A percentile compares a stretch with the other conserved stretches of the same genome.
Conservation (phyloP, 1,284 basidiomycete species). For the Papiliotrema laurentii region DNA sequence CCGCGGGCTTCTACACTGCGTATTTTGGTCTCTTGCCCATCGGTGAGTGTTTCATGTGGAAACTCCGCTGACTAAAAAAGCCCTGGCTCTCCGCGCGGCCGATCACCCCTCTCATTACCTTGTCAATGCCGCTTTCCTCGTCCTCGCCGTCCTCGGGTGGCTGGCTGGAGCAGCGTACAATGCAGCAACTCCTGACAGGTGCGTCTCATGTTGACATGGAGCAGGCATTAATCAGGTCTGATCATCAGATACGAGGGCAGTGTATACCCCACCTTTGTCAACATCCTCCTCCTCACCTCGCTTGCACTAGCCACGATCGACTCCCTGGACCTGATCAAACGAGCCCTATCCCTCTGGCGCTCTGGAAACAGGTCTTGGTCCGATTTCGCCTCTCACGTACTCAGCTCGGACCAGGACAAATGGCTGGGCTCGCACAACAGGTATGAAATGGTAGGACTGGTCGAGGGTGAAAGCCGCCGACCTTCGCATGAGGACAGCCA, state of each 20-base stretch:
- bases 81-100: conserved; percentile 35
- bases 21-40: conserved; percentile 41
- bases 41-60: conserved; percentile 16
- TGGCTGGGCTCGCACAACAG: conserved; percentile 7
- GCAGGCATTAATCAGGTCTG: conserved; percentile 7
- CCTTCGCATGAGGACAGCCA: neutral
- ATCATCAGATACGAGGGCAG: conserved; percentile 38
- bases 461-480: conserved; percentile 15
- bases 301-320: conserved; percentile 30
- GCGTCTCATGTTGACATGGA: conserved; percentile 12
- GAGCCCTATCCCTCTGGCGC: conserved; percentile 20
- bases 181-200: conserved; percentile 34
- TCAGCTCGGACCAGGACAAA: conserved; percentile 12
- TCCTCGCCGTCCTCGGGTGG: conserved; percentile 35
- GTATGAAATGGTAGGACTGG: conserved; percentile 38
- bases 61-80: conserved; percentile 12
- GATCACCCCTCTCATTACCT: conserved; percentile 36
- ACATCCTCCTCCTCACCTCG: conserved; percentile 33
- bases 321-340: conserved; percentile 32
- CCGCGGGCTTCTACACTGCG: conserved; percentile 23
- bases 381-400: conserved; percentile 19
- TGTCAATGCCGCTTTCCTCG: conserved; percentile 27
- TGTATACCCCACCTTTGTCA: conserved; percentile 29
- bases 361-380: conserved; percentile 21
- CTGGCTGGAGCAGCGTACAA: conserved; percentile 36